Evolutionary conservation across 2,329 filamentous ascomycete genomes (phyloP).

Genomic region (Colletotrichum shisoi): DNA sequence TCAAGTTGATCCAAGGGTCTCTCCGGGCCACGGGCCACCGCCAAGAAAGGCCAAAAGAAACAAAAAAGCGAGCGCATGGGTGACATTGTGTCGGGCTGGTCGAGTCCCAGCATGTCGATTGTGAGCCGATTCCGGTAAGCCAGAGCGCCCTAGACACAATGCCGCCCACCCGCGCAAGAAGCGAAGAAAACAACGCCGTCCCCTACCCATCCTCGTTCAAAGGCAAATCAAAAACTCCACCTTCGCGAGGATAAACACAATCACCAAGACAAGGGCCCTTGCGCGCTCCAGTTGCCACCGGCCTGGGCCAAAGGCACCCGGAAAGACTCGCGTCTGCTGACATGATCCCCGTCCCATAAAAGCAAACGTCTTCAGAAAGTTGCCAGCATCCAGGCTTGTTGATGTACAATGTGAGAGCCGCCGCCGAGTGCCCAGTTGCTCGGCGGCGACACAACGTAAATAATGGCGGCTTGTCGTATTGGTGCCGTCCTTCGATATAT

Average conservation of each 20-base stretch:
- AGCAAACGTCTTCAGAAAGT: not conserved
- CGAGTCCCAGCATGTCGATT: not conserved
- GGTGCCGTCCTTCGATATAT: conserved; percentile 6
- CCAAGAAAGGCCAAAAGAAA: not conserved
- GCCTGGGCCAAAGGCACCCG: not conserved
- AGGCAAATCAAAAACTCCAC: conserved; percentile 12
- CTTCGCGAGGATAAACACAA: not conserved
- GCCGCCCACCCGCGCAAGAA: conserved; percentile 14
- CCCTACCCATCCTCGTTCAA: not conserved
- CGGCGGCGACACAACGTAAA: conserved; percentile 23
- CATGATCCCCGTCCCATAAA: not conserved
- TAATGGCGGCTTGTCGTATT: conserved; percentile 2
- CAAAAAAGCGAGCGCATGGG: not conserved
- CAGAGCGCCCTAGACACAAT: not conserved
- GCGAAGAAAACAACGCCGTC: conserved; percentile 9
- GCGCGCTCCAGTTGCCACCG: not conserved
- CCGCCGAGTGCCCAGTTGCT: conserved; percentile 10
- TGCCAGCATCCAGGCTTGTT: not conserved
- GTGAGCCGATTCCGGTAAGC: not conserved
- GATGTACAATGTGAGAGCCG: conserved; percentile 18
- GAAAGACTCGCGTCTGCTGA: not conserved
- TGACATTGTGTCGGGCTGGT: not conserved
- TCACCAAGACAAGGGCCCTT: not conserved
- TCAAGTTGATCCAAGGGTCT: not conserved
- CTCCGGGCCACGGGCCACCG: not conserved